Conservation (phyloP, 225 moss, liverwort and hornwort species). For the Pseudoscleropodium purum region DNA sequence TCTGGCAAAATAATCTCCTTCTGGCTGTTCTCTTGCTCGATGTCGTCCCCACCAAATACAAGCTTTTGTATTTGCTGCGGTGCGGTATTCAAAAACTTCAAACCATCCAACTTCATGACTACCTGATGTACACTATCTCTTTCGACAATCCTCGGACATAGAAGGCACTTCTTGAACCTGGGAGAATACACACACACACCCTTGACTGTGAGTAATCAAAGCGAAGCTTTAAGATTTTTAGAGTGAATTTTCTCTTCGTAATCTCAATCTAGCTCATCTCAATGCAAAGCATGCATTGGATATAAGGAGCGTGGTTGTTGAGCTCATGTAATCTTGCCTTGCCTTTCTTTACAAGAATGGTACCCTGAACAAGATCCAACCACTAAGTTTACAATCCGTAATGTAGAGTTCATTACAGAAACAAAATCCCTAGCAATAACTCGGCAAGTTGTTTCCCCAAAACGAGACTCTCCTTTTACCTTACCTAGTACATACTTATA, state of each 20-base stretch:
- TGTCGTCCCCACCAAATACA: slow-evolving; percentile 6
- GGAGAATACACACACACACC: not conserved
- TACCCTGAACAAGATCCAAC: not conserved
- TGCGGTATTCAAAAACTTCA: slow-evolving; percentile 15
- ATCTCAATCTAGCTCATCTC: not conserved
- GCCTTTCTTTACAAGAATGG: too few relatives aligned
- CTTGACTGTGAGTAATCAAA: not conserved
- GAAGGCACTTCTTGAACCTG: not conserved
- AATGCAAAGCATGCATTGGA: not conserved
- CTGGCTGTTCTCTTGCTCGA: not conserved
- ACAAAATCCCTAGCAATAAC: not conserved
- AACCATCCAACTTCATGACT: slow-evolving; percentile 25
- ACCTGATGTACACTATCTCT: not conserved
- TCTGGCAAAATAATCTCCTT: slow-evolving; percentile 9
- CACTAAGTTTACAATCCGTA: not conserved
- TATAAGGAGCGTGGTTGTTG: not conserved
- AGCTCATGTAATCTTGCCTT: not conserved
- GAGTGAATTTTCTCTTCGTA: not conserved
- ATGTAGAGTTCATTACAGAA: not conserved
- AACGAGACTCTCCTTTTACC: not conserved
- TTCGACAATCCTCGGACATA: not conserved
- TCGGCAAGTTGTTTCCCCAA: not conserved
- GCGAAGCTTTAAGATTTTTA: not conserved
- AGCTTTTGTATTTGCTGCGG: slow-evolving; percentile 8
- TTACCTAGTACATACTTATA: not conserved